Conservation (phyloP, 2,329 filamentous ascomycete species). For the Neofusicoccum sp. region DNA sequence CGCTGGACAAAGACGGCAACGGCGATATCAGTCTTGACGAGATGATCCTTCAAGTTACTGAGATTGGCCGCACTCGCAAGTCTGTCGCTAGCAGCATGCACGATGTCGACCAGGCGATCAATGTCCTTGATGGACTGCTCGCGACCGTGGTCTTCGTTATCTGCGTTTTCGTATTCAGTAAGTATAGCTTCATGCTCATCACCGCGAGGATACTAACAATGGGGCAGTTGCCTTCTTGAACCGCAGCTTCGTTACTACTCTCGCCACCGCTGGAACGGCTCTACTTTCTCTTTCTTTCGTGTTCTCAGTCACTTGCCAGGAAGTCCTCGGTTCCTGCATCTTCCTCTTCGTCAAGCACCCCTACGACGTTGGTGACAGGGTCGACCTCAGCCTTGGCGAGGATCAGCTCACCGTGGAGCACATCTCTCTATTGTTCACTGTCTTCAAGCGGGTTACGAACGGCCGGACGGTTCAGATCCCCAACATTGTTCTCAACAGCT, state of each 20-base stretch:
- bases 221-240: slow-evolving; percentile 79
- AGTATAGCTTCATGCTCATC: slow-evolving; percentile 34
- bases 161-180: slow-evolving; percentile 79
- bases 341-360: slow-evolving; percentile 99
- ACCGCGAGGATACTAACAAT: background rate
- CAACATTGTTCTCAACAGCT: slow-evolving; percentile 86
- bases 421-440: slow-evolving; percentile 90
- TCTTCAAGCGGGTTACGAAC: slow-evolving; percentile 82
- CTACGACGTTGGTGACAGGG: slow-evolving; percentile 91
- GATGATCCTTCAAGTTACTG: slow-evolving; percentile 85
- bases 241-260: slow-evolving; percentile 78
- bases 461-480: slow-evolving; percentile 82
- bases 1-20: slow-evolving; percentile 84
- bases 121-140: slow-evolving; percentile 85
- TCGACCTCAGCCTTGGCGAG: slow-evolving; percentile 68
- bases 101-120: slow-evolving; percentile 93
- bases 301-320: slow-evolving; percentile 87
- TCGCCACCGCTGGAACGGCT: slow-evolving; percentile 88
- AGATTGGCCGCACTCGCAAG: slow-evolving; percentile 84
- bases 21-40: slow-evolving; percentile 95
- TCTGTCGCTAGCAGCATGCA: slow-evolving; percentile 92
- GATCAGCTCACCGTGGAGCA: slow-evolving; percentile 82
- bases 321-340: slow-evolving; percentile 97
- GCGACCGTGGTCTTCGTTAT: slow-evolving; percentile 79
- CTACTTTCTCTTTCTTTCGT: slow-evolving; percentile 96